A percentile compares a stretch with the other conserved stretches of the same genome.
Evolutionary conservation across 768 basidiomycete species (phyloP).

Genomic region (Mycena galopus): DNA sequence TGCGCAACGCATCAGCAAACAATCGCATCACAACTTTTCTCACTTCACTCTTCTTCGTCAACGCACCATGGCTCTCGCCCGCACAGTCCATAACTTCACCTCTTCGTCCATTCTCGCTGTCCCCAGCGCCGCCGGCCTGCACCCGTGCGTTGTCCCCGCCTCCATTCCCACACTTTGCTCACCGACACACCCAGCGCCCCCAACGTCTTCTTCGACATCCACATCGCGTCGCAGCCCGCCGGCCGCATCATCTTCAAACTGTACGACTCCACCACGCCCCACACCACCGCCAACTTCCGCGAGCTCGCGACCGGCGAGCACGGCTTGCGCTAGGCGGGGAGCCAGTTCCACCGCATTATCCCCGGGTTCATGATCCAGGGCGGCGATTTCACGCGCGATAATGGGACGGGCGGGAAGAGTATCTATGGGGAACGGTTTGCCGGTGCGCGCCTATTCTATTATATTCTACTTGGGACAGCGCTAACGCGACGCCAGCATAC

Average conservation of each 20-base stretch:
- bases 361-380: constrained; percentile 91
- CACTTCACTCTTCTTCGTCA: too few relatives aligned
- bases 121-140: too few relatives aligned
- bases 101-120: too few relatives aligned
- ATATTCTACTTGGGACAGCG: not conserved
- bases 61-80: too few relatives aligned
- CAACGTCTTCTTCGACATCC: constrained; percentile 84
- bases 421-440: constrained; percentile 80
- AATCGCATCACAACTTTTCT: too few relatives aligned
- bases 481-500: constrained; percentile 60
- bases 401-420: constrained; percentile 81
- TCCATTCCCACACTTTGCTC: too few relatives aligned
- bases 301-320: constrained; percentile 84
- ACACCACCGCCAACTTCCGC: constrained; percentile 87
- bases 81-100: too few relatives aligned
- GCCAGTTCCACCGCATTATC: constrained; percentile 86
- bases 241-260: constrained; percentile 88
- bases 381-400: constrained; percentile 82
- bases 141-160: too few relatives aligned
- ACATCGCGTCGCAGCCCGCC: constrained; percentile 52
- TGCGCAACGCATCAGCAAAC: too few relatives aligned
- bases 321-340: constrained; percentile 80
- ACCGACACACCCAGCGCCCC: too few relatives aligned
- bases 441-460: constrained; percentile 57
- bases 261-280: constrained; percentile 83